Evolutionary conservation across 768 basidiomycete genomes (phyloP), one percentile per base, ranked within the genome.

Genomic region (Obba rivulosa): DNA sequence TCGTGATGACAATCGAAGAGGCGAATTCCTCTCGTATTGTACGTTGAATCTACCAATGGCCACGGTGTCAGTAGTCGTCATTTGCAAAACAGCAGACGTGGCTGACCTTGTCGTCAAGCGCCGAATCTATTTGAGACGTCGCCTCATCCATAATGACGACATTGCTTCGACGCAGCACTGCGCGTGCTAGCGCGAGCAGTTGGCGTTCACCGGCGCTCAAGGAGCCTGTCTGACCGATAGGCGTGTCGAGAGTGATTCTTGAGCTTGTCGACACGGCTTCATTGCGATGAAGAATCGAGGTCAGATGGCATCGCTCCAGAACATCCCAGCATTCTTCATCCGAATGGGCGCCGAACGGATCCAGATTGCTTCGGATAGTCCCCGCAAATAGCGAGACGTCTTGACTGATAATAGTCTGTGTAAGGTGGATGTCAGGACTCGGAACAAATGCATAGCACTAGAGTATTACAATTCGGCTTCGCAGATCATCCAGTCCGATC

Each of bases 191-290:
- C 0, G 85, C 81, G 9, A 86, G 71, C 2, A 87, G 69, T 54
- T 93, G 91, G 40, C 87, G 74, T 62, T 92, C 87, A 34, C 90
- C 88, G 13, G 85, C 85, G 44, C 82, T 80, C 56, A 89, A 66
- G 43, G 81, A 80, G 16, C 80, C 82, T 20, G 79, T 77, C 25
- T 70, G 62, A 46, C 76, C 80, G 23, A 91, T 80, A 0, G 76
- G 70, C 64, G 82, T 79, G 49, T 85, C 78, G 13, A 91, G 69
- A 9, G 64, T 64, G 38, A 70, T 46, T 13, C 28, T 31, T 31
- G 28, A 31, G 28, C 13, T 31, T 7, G 18, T 39, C 17, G 21
- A 22, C 8, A 45, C 9, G 18, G 28, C 48, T 2, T 43, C 20
- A 2, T 52, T 44, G 25, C 46, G 48, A 28, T 43, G 28, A 4